Conservation (phyloP, 2,329 filamentous ascomycete species). For the Alternaria triticina region DNA sequence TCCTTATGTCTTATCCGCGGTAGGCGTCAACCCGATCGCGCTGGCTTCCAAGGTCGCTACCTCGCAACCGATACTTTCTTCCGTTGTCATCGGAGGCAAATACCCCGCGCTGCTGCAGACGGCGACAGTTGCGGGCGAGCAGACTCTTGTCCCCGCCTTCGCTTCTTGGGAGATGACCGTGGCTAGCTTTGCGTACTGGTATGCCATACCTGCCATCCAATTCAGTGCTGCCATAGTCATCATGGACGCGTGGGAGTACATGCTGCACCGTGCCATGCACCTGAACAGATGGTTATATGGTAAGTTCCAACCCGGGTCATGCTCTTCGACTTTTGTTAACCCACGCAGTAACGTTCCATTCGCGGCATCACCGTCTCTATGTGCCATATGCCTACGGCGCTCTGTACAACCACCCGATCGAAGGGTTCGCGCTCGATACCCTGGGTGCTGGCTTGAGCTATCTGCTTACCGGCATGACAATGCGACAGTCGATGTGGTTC, state of each 20-base stretch:
- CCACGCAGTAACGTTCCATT: slow-evolving; percentile 79
- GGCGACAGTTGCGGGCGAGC: slow-evolving; percentile 59
- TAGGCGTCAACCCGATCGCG: slow-evolving; percentile 78
- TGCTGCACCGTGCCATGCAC: slow-evolving; percentile 95
- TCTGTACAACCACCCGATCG: slow-evolving; percentile 93
- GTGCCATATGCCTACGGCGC: slow-evolving; percentile 97
- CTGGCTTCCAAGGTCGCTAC: slow-evolving; percentile 77
- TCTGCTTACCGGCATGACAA: slow-evolving; percentile 80
- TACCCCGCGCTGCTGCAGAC: slow-evolving; percentile 75
- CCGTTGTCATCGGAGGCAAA: slow-evolving; percentile 76
- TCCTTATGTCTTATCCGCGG: slow-evolving; percentile 70
- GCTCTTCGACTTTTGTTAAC: slow-evolving; percentile 10
- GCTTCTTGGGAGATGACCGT: slow-evolving; percentile 79
- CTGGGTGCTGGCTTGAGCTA: slow-evolving; percentile 85
- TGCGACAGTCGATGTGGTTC: slow-evolving; percentile 86
- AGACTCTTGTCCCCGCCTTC: slow-evolving; percentile 70
- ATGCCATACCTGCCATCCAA: slow-evolving; percentile 76
- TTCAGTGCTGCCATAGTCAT: slow-evolving; percentile 75
- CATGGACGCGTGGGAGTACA: slow-evolving; percentile 98
- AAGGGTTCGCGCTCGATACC: slow-evolving; percentile 93
- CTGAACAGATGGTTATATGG: slow-evolving; percentile 97
- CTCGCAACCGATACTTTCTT: slow-evolving; percentile 76
- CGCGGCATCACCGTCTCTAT: slow-evolving; percentile 93
- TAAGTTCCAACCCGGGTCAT: slow-evolving; percentile 56
- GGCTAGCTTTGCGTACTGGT: slow-evolving; percentile 81